These are phyloP conservation scores for Misopates orontium DNA, from an alignment of 257 asterid species.

Conservation along the genomic window DNA sequence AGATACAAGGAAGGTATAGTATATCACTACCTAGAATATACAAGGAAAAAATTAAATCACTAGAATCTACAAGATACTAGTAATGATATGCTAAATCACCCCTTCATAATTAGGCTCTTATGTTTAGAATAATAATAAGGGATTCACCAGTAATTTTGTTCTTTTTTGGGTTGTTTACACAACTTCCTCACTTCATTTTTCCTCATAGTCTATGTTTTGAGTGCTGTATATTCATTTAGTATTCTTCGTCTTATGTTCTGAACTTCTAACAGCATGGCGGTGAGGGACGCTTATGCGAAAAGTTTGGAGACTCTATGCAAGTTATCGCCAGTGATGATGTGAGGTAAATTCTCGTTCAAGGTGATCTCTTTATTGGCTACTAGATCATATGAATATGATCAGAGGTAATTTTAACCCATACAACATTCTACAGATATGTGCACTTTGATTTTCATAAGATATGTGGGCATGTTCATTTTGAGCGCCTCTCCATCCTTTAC, in stretches of 20 bases:
- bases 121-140: no score
- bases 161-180: background rate
- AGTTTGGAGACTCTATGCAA: constrained; percentile 66
- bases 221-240: constrained; percentile 19
- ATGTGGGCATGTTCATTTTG: constrained; percentile 81
- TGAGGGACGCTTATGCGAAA: constrained; percentile 76
- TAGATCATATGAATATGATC: constrained; percentile 27
- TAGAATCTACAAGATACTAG: no score
- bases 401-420: constrained; percentile 28
- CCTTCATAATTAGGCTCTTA: no score
- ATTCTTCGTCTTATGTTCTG: constrained; percentile 13
- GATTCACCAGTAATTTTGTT: background rate
- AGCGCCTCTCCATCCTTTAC: constrained; percentile 85
- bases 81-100: background rate
- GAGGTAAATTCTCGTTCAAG: constrained; percentile 48
- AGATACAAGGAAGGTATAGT: no score
- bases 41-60: no score
- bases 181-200: background rate
- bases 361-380: constrained; percentile 22
- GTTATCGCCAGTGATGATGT: constrained; percentile 57
- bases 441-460: constrained; percentile 96
- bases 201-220: background rate
- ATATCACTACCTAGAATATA: no score
- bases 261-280: constrained; percentile 66
- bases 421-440: constrained; percentile 57